phyloP scores from a whole-genome alignment of 2,329 filamentous ascomycete genomes.

The Aspergillus ochraceus region DNA sequence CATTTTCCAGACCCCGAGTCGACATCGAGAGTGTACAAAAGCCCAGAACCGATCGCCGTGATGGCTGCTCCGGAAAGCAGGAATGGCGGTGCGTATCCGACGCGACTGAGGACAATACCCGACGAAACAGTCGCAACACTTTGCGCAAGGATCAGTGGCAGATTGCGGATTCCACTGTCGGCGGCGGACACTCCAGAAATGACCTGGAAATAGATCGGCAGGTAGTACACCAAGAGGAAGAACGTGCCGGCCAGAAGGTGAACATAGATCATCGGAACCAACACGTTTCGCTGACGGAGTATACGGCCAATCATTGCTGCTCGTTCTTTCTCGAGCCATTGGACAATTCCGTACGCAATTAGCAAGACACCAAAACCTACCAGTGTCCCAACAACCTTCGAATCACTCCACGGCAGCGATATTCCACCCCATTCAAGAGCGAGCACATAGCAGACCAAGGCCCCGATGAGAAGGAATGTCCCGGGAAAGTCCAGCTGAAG shows the following conservation, averaged over 20 bases:
- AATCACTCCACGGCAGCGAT: constrained; percentile 32
- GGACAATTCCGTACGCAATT: constrained; percentile 19
- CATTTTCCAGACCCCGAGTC: constrained; percentile 29
- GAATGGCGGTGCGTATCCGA: constrained; percentile 28
- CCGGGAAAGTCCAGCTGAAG: constrained; percentile 39
- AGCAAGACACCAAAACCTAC: constrained; percentile 44
- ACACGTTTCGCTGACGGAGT: neutral
- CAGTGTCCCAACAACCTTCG: constrained; percentile 11
- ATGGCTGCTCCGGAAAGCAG: constrained; percentile 26
- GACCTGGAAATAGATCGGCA: constrained; percentile 51
- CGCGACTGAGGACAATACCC: constrained; percentile 27
- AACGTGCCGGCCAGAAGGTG: constrained; percentile 22
- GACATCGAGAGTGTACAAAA: constrained; percentile 36
- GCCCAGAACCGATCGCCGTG: constrained; percentile 27
- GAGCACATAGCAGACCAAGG: constrained; percentile 41
- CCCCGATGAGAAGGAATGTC: constrained; percentile 36
- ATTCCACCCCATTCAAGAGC: constrained; percentile 48
- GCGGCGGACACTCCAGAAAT: constrained; percentile 17
- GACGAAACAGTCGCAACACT: constrained; percentile 27
- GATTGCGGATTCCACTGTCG: constrained; percentile 42
- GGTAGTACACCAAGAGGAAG: constrained; percentile 44
- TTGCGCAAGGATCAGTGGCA: constrained; percentile 41
- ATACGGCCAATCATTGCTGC: neutral
- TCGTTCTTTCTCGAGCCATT: neutral
- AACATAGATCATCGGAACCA: neutral